Conservation (phyloP, 371 early-diverging fungal species). For the Coemansia sp. region DNA sequence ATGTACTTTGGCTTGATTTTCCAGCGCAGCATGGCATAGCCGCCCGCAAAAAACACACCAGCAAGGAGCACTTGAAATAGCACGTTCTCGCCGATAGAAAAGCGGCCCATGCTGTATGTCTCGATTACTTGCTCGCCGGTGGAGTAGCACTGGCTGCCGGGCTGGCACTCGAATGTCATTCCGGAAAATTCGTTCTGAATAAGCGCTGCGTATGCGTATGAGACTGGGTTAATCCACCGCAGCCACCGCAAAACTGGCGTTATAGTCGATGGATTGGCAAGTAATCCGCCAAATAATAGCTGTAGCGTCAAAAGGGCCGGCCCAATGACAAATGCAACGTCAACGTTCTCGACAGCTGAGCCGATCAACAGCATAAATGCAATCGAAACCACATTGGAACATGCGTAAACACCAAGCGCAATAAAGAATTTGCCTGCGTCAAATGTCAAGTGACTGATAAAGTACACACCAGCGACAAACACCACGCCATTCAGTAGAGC, state of each 20-base stretch:
- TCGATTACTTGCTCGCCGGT: conserved; percentile 40
- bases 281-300: conserved; percentile 55
- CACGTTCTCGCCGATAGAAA: conserved; percentile 29
- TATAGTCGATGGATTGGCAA: conserved; percentile 49
- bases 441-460: conserved; percentile 46
- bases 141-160: conserved; percentile 25
- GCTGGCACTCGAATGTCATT: conserved; percentile 32
- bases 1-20: conserved; percentile 51
- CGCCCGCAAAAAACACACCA: conserved; percentile 19
- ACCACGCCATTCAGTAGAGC: conserved; percentile 35
- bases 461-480: conserved; percentile 42
- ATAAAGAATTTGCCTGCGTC: conserved; percentile 43
- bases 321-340: conserved; percentile 53
- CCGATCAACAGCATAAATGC: conserved; percentile 50
- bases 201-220: conserved; percentile 50
- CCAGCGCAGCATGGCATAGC: conserved; percentile 47
- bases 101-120: conserved; percentile 36
- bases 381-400: conserved; percentile 44
- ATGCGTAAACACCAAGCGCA: conserved; percentile 30
- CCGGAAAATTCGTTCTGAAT: conserved; percentile 48
- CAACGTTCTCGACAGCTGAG: conserved; percentile 35
- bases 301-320: conserved; percentile 52
- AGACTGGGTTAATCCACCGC: conserved; percentile 48
- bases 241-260: conserved; percentile 46
- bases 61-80: conserved; percentile 35